Conservation (phyloP, 495 filamentous ascomycete species). For the Penicillium chermesinum region DNA sequence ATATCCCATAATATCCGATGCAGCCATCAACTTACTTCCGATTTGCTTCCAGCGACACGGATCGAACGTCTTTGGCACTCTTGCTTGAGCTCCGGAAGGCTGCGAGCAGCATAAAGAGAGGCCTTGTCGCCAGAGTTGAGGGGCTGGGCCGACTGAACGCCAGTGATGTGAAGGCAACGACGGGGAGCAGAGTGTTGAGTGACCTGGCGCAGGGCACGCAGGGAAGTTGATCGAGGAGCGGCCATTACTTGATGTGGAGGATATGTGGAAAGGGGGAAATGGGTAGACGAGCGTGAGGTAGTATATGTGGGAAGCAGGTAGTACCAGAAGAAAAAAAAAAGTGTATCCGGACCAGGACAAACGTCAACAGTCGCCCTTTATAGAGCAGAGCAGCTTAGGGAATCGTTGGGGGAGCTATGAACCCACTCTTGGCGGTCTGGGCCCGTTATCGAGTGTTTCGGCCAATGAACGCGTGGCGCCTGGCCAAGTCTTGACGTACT, state of each 20-base stretch:
- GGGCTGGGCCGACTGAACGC: slow-evolving; percentile 44
- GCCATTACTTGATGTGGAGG: slow-evolving; percentile 34
- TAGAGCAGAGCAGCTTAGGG: slow-evolving; percentile 2
- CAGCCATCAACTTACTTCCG: slow-evolving; percentile 27
- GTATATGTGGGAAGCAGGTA: slow-evolving; percentile 3
- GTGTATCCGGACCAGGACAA: neutral
- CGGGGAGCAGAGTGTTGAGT: slow-evolving; percentile 39
- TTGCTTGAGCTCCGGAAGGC: slow-evolving; percentile 34
- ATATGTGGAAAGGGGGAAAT: slow-evolving; percentile 7
- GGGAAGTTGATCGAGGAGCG: slow-evolving; percentile 44
- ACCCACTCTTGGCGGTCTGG: slow-evolving; percentile 28
- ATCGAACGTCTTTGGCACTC: slow-evolving; percentile 38
- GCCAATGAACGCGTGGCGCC: neutral
- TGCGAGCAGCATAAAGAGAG: slow-evolving; percentile 33
- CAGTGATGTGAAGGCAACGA: slow-evolving; percentile 52
- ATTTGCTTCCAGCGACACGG: slow-evolving; percentile 28
- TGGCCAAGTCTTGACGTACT: slow-evolving; percentile 13
- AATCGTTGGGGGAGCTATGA: slow-evolving; percentile 33
- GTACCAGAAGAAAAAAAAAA: slow-evolving; percentile 6
- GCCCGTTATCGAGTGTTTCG: slow-evolving; percentile 19
- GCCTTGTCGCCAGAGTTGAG: slow-evolving; percentile 32
- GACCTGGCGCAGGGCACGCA: slow-evolving; percentile 46
- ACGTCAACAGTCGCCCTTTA: neutral
- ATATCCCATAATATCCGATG: neutral
- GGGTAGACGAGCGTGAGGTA: slow-evolving; percentile 1